These are phyloP conservation scores for Fusarium sp. DNA, from an alignment of 2,329 filamentous ascomycete species.

Conservation along the genomic window DNA sequence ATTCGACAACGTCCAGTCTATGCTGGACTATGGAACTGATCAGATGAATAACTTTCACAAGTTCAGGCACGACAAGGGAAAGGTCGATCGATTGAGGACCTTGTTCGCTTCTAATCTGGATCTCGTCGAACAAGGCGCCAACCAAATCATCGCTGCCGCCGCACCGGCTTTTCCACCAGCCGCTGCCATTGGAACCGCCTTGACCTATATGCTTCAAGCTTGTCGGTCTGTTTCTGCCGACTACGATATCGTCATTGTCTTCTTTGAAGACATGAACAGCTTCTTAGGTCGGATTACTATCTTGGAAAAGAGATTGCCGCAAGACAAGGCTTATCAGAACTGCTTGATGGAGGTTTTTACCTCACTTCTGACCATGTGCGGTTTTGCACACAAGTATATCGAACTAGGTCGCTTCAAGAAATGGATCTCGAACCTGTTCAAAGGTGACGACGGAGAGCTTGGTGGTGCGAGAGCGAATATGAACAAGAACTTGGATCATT, in stretches of 20 bases:
- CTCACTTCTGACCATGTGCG: slow-evolving; percentile 47
- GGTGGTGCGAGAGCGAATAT: slow-evolving; percentile 44
- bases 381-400: slow-evolving; percentile 48
- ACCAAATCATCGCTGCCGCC: slow-evolving; percentile 45
- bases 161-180: slow-evolving; percentile 46
- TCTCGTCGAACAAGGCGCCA: slow-evolving; percentile 43
- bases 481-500: slow-evolving; percentile 40
- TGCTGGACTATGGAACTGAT: slow-evolving; percentile 41
- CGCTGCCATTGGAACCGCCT: slow-evolving; percentile 47
- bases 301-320: slow-evolving; percentile 46
- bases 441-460: slow-evolving; percentile 46
- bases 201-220: slow-evolving; percentile 47
- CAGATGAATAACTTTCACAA: slow-evolving; percentile 48
- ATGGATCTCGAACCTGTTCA: slow-evolving; percentile 44
- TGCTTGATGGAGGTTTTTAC: slow-evolving; percentile 51
- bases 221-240: slow-evolving; percentile 48
- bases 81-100: slow-evolving; percentile 46
- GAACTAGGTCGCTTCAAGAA: slow-evolving; percentile 48
- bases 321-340: slow-evolving; percentile 44
- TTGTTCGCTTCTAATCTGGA: slow-evolving; percentile 45
- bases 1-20: slow-evolving; percentile 41
- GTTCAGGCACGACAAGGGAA: slow-evolving; percentile 48
- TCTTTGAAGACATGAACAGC: slow-evolving; percentile 52
- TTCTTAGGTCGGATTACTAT: slow-evolving; percentile 49
- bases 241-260: slow-evolving; percentile 51